Conservation (phyloP, 352 stramenopile genomes). For the Phytophthora brassicae region DNA sequence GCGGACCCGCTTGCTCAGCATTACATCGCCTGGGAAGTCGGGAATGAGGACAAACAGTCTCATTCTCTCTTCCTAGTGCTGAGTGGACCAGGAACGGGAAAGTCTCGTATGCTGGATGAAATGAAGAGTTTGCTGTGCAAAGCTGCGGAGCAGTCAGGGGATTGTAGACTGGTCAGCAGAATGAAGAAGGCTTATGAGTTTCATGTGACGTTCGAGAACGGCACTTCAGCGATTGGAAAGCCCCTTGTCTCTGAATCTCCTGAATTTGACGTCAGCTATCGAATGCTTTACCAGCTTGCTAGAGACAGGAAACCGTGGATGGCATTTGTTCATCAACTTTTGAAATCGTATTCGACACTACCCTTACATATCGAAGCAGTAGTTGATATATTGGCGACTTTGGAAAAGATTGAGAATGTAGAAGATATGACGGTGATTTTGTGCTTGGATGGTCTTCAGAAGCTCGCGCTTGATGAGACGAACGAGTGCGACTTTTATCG, state of each 20-base stretch:
- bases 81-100: constrained; percentile 24
- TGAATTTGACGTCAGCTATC: constrained; percentile 22
- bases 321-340: neutral
- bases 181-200: constrained; percentile 5
- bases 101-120: constrained; percentile 29
- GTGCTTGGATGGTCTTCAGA: constrained; percentile 28
- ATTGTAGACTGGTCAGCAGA: neutral
- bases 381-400: constrained; percentile 9
- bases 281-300: constrained; percentile 32
- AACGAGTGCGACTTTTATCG: neutral
- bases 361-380: neutral
- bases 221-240: neutral
- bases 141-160: constrained; percentile 9
- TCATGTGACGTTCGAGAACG: constrained; percentile 3
- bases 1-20: neutral
- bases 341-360: neutral
- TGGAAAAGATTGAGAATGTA: constrained; percentile 18
- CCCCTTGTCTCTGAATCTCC: neutral
- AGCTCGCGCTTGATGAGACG: constrained; percentile 8
- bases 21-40: neutral
- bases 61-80: constrained; percentile 8
- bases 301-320: constrained; percentile 6
- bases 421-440: constrained; percentile 30
- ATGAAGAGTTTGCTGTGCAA: constrained; percentile 23
- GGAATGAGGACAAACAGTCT: constrained; percentile 9